Base-by-base conservation (phyloP, 805 yeast species). In the Wickerhamiella musiphila region DNA sequence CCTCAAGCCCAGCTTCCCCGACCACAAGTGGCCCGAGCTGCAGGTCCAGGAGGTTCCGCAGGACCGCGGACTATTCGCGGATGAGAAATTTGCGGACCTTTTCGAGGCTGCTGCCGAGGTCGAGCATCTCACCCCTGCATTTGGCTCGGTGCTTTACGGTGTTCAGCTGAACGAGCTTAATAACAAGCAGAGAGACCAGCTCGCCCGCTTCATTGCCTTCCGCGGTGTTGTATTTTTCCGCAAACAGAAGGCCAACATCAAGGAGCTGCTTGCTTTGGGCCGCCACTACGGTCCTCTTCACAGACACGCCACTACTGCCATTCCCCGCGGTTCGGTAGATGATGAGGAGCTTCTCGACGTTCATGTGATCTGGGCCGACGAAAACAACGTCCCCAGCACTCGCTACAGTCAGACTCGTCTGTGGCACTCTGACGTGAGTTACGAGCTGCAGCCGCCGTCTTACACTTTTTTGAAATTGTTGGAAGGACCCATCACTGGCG, bases 351-450 rank as follows among this genome's bases (percentile, higher is more conserved):
- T 42, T 23, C 39, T 36, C 23, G 45, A 43, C 21, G 45, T 49
- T 29, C 48, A 46, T 28, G 47, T 49, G 21, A 40, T 45, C 11
- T 43, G 40, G 40, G 41, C 44, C 13, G 45, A 45, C 23, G 43
- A 41, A 29, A 35, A 40, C 29, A 31, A 40, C 17, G 15, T 27
- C 22, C 48, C 45, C 2, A 28, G 34, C 18, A 27, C 40, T 44
- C 51, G 48, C 24, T 47, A 34, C 45, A 42, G 44, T 18, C 44
- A 33, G 31, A 43, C 39, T 23, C 49, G 31, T 35, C 43, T 36
- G 28, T 78, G 81, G 78, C 90, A 78, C 53, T 64, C 78, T 8
- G 92, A 78, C 50, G 74, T 75, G 26, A 67, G 81, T 17, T 78
- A 73, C 51, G 90, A 78, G 52, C 63, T 63, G 31, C 79, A 73